These are phyloP conservation scores for Diplosphaera chodatii DNA, from an alignment of 139 green algal genomes.

Conservation along the genomic window DNA sequence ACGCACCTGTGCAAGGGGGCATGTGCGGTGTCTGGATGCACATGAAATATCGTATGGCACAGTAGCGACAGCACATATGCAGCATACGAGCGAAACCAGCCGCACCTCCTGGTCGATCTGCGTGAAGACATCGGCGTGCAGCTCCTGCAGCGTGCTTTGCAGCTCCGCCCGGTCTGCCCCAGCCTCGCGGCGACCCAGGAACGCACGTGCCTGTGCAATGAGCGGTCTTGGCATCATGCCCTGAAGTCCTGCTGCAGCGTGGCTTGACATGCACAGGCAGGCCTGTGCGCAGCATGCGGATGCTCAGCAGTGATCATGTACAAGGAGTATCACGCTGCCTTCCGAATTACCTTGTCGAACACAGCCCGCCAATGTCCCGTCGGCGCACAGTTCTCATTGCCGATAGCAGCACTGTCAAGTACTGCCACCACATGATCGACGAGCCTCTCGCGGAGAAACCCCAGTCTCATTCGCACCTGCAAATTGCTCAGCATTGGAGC, in stretches of 20 bases:
- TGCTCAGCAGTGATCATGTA: too few species aligned
- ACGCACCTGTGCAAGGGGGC: slow-evolving; percentile 17
- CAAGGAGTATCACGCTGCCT: too few species aligned
- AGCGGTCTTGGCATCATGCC: too few species aligned
- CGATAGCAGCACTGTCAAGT: slow-evolving; percentile 2
- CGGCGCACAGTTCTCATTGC: not conserved
- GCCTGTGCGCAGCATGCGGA: too few species aligned
- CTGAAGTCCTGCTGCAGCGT: too few species aligned
- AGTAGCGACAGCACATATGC: too few species aligned
- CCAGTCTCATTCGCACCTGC: slow-evolving; percentile 56
- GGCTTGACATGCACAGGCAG: too few species aligned
- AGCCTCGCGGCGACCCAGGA: not conserved
- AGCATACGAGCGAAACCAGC: too few species aligned
- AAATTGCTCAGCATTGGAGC: too few species aligned
- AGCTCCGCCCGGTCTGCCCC: slow-evolving; percentile 35
- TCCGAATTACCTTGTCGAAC: slow-evolving; percentile 15
- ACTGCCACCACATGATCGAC: slow-evolving; percentile 20
- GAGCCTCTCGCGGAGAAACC: slow-evolving; percentile 44
- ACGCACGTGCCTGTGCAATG: not conserved
- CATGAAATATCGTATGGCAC: too few species aligned
- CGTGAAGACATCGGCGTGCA: slow-evolving; percentile 49
- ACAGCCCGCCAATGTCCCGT: slow-evolving; percentile 23
- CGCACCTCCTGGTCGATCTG: slow-evolving; percentile 54
- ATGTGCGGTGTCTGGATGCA: too few species aligned
- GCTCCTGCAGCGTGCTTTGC: slow-evolving; percentile 33